Conservation (phyloP, 2,329 filamentous ascomycete species). For the Penicillium sp. region DNA sequence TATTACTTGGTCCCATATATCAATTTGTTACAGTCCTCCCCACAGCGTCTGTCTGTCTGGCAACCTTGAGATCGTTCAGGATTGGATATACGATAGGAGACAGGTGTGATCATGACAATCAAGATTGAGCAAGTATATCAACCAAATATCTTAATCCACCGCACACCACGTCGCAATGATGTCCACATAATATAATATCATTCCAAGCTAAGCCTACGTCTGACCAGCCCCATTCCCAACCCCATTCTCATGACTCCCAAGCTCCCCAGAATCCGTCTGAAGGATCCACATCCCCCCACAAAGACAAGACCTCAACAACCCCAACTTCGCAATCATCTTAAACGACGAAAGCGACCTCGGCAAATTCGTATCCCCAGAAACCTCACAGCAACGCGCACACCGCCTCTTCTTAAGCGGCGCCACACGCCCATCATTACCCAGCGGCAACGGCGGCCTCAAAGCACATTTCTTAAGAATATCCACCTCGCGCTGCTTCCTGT, state of each 20-base stretch:
- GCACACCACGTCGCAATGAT: not conserved
- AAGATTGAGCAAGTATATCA: not conserved
- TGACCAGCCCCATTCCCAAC: not conserved
- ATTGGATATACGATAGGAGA: too few relatives aligned
- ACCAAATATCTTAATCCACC: not conserved
- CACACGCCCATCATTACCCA: constrained; percentile 10
- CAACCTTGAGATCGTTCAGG: too few relatives aligned
- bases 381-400: constrained; percentile 62
- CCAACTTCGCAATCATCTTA: constrained; percentile 40
- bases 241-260: not conserved
- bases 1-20: too few relatives aligned
- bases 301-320: constrained; percentile 40
- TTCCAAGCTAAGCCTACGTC: not conserved
- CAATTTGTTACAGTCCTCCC: too few relatives aligned
- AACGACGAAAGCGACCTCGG: constrained; percentile 38
- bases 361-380: constrained; percentile 64
- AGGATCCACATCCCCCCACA: constrained; percentile 45
- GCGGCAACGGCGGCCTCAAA: constrained; percentile 17
- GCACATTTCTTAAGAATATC: constrained; percentile 58
- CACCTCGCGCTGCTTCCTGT: constrained; percentile 61
- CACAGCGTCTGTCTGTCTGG: too few relatives aligned
- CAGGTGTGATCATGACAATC: not conserved
- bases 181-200: not conserved
- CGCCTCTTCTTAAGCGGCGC: constrained; percentile 39
- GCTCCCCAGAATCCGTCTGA: constrained; percentile 25